A percentile compares a stretch with the other conserved stretches of the same genome.
These are phyloP conservation scores for Myxozyma mucilagina DNA, from an alignment of 805 yeast species.

Conservation along the genomic window DNA sequence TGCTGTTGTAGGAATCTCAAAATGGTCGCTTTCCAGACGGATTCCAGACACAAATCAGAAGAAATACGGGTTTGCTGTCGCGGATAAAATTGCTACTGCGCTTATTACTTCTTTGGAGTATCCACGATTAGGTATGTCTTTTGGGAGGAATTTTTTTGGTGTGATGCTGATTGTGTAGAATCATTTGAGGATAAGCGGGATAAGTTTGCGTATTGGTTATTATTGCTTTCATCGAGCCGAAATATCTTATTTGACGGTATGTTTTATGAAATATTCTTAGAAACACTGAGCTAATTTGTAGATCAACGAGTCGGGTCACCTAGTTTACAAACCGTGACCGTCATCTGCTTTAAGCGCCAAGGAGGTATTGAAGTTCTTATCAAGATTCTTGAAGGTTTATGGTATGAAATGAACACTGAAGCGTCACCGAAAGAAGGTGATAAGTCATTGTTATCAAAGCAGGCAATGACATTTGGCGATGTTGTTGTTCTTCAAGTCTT, in stretches of 20 bases:
- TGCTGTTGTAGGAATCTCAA: slow-evolving; percentile 24
- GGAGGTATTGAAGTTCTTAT: slow-evolving; percentile 36
- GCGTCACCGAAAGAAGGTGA: slow-evolving; percentile 23
- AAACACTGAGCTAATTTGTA: neutral
- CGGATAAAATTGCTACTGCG: slow-evolving; percentile 33
- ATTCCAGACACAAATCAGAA: slow-evolving; percentile 29
- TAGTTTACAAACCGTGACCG: slow-evolving; percentile 30
- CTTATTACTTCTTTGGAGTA: slow-evolving; percentile 30
- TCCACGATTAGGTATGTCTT: slow-evolving; percentile 19
- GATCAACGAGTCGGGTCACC: slow-evolving; percentile 24
- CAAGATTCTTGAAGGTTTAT: slow-evolving; percentile 30
- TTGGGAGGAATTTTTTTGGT: neutral
- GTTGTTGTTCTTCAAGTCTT: slow-evolving; percentile 35
- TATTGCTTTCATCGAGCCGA: slow-evolving; percentile 24
- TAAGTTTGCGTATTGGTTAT: slow-evolving; percentile 26
- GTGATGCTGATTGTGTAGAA: slow-evolving; percentile 6
- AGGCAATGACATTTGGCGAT: slow-evolving; percentile 30
- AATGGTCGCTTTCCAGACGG: slow-evolving; percentile 24
- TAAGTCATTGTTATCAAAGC: slow-evolving; percentile 20
- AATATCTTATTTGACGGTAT: slow-evolving; percentile 25
- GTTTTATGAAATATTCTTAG: neutral
- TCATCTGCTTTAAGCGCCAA: slow-evolving; percentile 37
- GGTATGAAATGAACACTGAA: slow-evolving; percentile 17
- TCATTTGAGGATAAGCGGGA: slow-evolving; percentile 21
- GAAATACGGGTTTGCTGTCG: slow-evolving; percentile 36